phyloP scores from a whole-genome alignment of 2,329 filamentous ascomycete genomes.

The Leptographium lundbergii region DNA sequence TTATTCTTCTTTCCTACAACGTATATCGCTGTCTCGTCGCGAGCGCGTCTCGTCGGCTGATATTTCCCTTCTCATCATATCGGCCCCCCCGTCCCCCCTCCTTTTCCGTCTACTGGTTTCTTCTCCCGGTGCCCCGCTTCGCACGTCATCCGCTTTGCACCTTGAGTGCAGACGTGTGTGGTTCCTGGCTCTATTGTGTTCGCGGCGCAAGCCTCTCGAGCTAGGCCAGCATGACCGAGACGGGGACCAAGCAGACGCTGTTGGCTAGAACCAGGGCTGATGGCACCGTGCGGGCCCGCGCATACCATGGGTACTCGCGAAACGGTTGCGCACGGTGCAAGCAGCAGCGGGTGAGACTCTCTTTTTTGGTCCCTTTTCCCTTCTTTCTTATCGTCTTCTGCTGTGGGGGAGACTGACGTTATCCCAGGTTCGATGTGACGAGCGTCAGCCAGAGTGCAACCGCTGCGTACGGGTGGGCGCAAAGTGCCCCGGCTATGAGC shows the following conservation, averaged over 20 bases:
- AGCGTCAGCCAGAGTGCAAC: slow-evolving; percentile 18
- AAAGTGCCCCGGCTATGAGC: slow-evolving; percentile 31
- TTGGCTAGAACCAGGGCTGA: background rate
- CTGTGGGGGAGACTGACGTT: background rate
- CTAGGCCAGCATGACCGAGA: background rate
- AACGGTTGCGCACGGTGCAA: slow-evolving; percentile 13
- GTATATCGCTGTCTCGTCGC: background rate
- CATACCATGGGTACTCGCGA: slow-evolving; percentile 12
- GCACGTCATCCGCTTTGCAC: background rate
- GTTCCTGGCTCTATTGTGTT: no score
- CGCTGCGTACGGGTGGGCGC: slow-evolving; percentile 29
- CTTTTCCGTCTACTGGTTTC: background rate
- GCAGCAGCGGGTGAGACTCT: slow-evolving; percentile 8
- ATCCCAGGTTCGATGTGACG: slow-evolving; percentile 11
- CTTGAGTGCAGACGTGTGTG: background rate
- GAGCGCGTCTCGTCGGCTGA: background rate
- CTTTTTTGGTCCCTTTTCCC: background rate
- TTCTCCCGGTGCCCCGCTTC: background rate
- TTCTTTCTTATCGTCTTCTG: background rate
- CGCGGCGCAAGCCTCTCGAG: no score
- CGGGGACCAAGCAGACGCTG: slow-evolving; percentile 1
- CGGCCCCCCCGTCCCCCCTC: background rate
- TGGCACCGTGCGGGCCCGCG: slow-evolving; percentile 5
- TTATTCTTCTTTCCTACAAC: no score
- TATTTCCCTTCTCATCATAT: background rate